Evolutionary conservation across 164 flowering plant species (phyloP), one percentile per base, ranked within the genome.

Genomic region (Hamamelis virginiana): DNA sequence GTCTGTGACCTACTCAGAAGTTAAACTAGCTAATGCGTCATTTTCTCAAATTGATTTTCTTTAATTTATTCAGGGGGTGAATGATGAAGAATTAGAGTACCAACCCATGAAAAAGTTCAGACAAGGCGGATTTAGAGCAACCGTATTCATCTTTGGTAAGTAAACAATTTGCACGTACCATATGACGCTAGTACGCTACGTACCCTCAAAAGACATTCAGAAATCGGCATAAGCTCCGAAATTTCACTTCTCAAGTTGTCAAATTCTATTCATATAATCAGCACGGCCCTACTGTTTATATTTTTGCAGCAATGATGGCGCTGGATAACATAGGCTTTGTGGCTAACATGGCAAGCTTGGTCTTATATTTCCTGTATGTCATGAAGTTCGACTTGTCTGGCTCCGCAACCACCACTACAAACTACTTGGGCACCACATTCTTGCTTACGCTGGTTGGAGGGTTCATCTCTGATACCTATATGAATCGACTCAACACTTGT

Each of bases 361-460:
- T 77, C 10, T 64, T 74, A 19, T 77, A 77, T 43, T 74, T 77
- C 66, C 5, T 47, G 16, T 51, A 3, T 38, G 61, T 55, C 48
- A 66, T 77, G 80, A 25, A 71, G 45, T 74, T 74, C 28, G 75
- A 77, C 19, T 59, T 74, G 9, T 44, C 75, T 15, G 65, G 55
- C 1, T 45, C 80, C 21, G 77, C 80, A 43, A 77, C 68, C 65
- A 73, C 80, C 9, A 44, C 68, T 38, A 77, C 80, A 21, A 77
- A 77, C 67, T 66, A 67, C 26, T 14, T 67, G 63, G 80, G 80
- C 19, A 50, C 80, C 6, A 47, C 80, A 4, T 74, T 55, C 67
- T 46, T 77, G 77, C 77, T 77, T 45, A 19, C 80, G 11, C 46
- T 77, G 3, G 45, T 74, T 16, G 80, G 80, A 5, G 80, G 75